Evolutionary conservation across 129 eudicot species (phyloP), one percentile per base, ranked within the genome.

Genomic region (Lonicera japonica): DNA sequence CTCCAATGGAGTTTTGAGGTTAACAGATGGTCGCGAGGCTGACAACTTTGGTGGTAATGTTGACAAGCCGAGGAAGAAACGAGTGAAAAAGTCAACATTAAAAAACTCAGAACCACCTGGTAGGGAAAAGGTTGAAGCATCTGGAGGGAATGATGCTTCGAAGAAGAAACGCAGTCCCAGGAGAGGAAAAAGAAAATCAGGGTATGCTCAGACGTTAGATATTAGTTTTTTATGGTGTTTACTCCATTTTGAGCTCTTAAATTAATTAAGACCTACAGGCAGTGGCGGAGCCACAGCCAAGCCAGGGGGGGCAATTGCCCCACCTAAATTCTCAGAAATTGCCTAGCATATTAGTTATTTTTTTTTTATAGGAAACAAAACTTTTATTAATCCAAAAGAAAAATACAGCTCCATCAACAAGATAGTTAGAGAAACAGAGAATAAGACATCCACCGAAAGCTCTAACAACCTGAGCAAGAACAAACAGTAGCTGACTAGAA

Each of bases 11-110:
- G 75, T 45, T 64, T 58, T 38, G 48, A 66, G 20, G 48, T 66
- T 61, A 62, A 72, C 56, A 0, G 61, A 80, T 66, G 80, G 71
- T 23, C 68, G 47, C 60, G 82, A 65, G 56, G 67, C 59, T 17
- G 78, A 60, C n/a, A 68, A 74, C 41, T 15, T 50, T 51, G 54
- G 41, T 20, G 60, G 60, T 25, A 50, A 68, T 50, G 70, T 16
- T 62, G 74, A 57, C n/a, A 18, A 54, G 21, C 25, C 50, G 46
- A 22, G 61, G 29, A 60, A 25, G 73, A 60, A 62, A 68, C 66
- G 46, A 51, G 61, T 43, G 39, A 71, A 34, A 34, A 52, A 54
- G 25, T 6, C 12, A 29, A 23, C 20, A 41, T 19, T 46, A 9
- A 38, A 17, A 21, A 60, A 64, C 46, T 65, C 20, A 56, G 57